A percentile compares a stretch with the other conserved stretches of the same genome.
These are phyloP conservation scores for Articulospora tetracladia DNA, from an alignment of 495 filamentous ascomycete genomes.

Conservation along the genomic window DNA sequence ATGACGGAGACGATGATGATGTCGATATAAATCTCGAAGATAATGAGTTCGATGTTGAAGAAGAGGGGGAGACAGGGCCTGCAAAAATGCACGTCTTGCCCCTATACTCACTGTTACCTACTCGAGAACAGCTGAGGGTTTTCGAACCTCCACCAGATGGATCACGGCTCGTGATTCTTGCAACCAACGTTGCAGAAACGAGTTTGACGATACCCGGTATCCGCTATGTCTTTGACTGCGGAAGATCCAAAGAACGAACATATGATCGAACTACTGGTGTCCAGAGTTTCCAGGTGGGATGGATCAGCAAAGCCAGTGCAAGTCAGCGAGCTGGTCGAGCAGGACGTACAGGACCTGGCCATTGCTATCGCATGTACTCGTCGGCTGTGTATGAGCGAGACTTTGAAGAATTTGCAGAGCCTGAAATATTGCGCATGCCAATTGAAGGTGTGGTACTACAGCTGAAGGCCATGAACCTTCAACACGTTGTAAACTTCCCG, in stretches of 20 bases:
- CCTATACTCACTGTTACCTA: conserved; percentile 91
- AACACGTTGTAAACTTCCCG: conserved; percentile 91
- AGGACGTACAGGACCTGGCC: conserved; percentile 91
- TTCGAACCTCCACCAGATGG: conserved; percentile 85
- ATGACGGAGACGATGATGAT: conserved; percentile 45
- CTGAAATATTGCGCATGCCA: conserved; percentile 88
- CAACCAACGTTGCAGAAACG: conserved; percentile 97
- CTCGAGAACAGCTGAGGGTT: conserved; percentile 87
- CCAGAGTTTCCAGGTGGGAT: conserved; percentile 90
- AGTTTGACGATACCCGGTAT: conserved; percentile 95
- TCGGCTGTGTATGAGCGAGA: conserved; percentile 91
- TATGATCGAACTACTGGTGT: conserved; percentile 84
- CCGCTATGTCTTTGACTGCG: conserved; percentile 93
- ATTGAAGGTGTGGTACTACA: conserved; percentile 91
- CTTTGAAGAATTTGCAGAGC: conserved; percentile 79
- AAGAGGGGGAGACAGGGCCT: conserved; percentile 43
- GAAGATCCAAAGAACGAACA: conserved; percentile 84
- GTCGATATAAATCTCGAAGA: conserved; percentile 56
- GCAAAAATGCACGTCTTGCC: conserved; percentile 78
- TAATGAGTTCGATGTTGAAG: conserved; percentile 56
- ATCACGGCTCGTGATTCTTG: conserved; percentile 82
- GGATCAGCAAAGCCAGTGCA: conserved; percentile 97
- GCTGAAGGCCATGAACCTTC: conserved; percentile 91
- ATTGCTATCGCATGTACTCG: conserved; percentile 92
- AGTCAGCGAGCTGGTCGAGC: conserved; percentile 91